Base-by-base conservation (phyloP, 371 early-diverging fungal genomes). In the Chytridium lagenaria region DNA sequence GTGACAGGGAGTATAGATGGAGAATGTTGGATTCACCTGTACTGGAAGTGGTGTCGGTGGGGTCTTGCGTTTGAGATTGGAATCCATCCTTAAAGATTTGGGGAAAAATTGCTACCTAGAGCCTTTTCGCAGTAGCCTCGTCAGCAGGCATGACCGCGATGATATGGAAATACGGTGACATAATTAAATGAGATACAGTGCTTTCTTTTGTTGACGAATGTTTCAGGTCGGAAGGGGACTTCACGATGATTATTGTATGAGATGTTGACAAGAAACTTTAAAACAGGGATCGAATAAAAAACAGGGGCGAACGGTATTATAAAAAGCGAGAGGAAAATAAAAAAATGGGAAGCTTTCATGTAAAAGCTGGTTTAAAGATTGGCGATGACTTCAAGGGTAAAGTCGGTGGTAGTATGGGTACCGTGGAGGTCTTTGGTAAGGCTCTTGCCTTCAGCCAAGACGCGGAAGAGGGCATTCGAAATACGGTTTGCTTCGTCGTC, bases 341-440 rank as follows among this genome's bases (percentile, higher is more conserved):
- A 44, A 44, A 44, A 44, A 44, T 12, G 19, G 19, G 19, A 44
- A 44, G 19, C 12, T 7, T 12, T 12, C 7, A 44, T 44, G 44
- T 7, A 44, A 44, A 44, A 44, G 44, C 44, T 12, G 7, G 12
- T 44, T 55, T 55, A 55, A 5, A 63, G 63, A 3, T 30, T 37
- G 19, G 50, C 19, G 30, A 85, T 83, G 51, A 85, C 73, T 28
- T 79, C 83, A 36, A 67, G 30, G 57, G 97, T 97, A 80, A 98
- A 98, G 67, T 97, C 95, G 73, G 92, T 93, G 75, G 95, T 95
- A 69, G 89, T 89, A 83, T 81, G 77, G 64, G 68, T 80, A 37
- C 95, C 95, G 51, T 92, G 93, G 72, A 94, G 84, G 70, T 95
- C 95, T 30, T 89, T 90, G 49, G 95, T 94, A 71, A 85, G 84